Conservation (phyloP, 352 stramenopile species). For the Globisporangium uncinulatum region DNA sequence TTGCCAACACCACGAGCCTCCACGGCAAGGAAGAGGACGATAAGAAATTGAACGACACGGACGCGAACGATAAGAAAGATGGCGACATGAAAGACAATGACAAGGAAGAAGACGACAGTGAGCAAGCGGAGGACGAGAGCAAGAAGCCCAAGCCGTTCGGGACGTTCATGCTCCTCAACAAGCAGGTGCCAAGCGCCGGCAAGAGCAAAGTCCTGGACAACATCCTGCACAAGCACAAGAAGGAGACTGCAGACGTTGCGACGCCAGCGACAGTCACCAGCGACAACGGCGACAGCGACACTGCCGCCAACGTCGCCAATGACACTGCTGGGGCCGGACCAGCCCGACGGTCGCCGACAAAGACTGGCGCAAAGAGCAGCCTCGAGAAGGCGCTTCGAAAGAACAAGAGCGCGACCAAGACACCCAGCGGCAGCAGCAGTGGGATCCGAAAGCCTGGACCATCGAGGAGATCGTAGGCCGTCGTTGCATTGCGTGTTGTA, state of each 20-base stretch:
- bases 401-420: slow-evolving; percentile 12
- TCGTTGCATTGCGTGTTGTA: not conserved
- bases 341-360: slow-evolving; percentile 11
- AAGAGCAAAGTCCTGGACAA: slow-evolving; percentile 38
- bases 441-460: slow-evolving; percentile 3
- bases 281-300: not conserved
- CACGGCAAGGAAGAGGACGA: not conserved
- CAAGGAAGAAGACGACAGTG: not conserved
- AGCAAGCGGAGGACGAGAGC: slow-evolving; percentile 3
- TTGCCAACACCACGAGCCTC: not conserved
- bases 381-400: slow-evolving; percentile 46
- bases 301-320: slow-evolving; percentile 5
- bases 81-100: too few relatives aligned
- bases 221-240: slow-evolving; percentile 23
- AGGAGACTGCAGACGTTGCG: not conserved
- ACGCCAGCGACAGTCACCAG: not conserved
- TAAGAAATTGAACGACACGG: too few relatives aligned
- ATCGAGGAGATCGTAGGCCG: slow-evolving; percentile 10
- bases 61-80: not conserved
- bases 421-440: not conserved
- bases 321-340: not conserved
- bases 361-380: slow-evolving; percentile 20
- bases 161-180: slow-evolving; percentile 40
- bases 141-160: slow-evolving; percentile 21
- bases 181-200: slow-evolving; percentile 21